Base-by-base conservation (phyloP, 148 eudicot genomes). In the Camellia lanceoleosa region DNA sequence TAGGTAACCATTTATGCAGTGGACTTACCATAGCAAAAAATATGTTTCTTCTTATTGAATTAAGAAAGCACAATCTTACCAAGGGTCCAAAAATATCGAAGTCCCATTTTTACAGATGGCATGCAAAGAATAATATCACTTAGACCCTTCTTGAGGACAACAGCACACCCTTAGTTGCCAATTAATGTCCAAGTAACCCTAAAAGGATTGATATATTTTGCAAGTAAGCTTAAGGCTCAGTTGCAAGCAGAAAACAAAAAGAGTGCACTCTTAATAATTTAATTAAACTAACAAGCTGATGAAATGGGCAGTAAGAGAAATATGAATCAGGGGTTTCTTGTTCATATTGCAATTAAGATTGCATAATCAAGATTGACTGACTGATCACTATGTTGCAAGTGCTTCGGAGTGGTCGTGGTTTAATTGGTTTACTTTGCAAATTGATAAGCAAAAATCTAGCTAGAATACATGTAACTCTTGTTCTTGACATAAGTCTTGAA, bases 141-240 rank as follows among this genome's bases (percentile, higher is more conserved):
- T 55, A 7, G n/a, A 44, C 76, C 30, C 74, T 71, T 13, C 14
- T 2, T 13, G 61, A 46, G 55, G 23, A 69, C 55, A 18, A 23
- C 11, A 23, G 20, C 14, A 55, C 42, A 55, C 62, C 62, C 62
- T 70, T 49, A 70, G 49, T 47, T 18, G 38, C 73, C 30, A 47
- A 47, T 70, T 52, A n/a, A 47, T 14, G n/a, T 6, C 11, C 38
- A 30, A 68, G 18, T 43, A 68, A 51, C 23, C 18, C 23, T 43
- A 2, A 23, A 20, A 23, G 60, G 75, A 20, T 47, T 52, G 11
- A 61, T 43, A 16, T 4, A 11, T 46, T 19, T 76, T 20, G 64
- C 49, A 46, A 43, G 54, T 63, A 76, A 76, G 62, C 73, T 70
- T 70, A 64, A 49, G 59, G 23, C 47, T 51, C 49, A 77, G 79